Percentiles rank a stretch among this genome's conserved stretches.
phyloP scores from a whole-genome alignment of 805 yeast genomes.

The Candida endomychidarum region DNA sequence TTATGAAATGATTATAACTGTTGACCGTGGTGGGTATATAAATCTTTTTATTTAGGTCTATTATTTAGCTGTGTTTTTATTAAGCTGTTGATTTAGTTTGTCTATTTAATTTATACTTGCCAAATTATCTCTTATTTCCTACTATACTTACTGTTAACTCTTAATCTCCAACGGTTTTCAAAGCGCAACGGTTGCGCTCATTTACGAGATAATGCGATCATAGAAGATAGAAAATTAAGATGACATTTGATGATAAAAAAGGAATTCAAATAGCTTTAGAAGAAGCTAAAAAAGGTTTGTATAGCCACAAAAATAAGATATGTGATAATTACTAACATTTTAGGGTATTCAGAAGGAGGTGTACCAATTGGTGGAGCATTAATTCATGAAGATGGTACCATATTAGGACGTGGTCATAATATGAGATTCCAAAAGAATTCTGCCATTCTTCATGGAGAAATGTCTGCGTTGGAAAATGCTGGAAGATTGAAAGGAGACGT shows the following conservation, averaged over 20 bases:
- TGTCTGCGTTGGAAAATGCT: conserved; percentile 82
- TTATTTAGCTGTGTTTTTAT: not conserved
- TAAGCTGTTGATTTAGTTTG: no score
- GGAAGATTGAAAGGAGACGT: conserved; percentile 81
- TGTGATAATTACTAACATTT: conserved; percentile 13
- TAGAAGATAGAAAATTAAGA: no score
- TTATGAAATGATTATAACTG: conserved; percentile 60
- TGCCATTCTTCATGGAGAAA: conserved; percentile 90
- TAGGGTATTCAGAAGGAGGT: conserved; percentile 84
- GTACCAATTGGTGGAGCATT: conserved; percentile 84
- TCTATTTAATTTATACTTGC: no score
- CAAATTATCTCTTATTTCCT: not conserved
- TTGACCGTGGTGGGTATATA: conserved; percentile 65
- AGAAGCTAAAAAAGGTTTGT: conserved; percentile 62
- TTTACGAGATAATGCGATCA: no score
- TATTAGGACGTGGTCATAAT: conserved; percentile 89
- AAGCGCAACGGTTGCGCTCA: no score
- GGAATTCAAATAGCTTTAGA: conserved; percentile 72
- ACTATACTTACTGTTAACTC: no score
- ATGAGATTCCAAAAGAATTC: conserved; percentile 82
- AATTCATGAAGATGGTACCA: conserved; percentile 70
- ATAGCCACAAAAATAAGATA: not conserved
- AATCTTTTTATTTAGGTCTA: conserved; percentile 7
- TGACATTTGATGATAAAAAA: conserved; percentile 55
- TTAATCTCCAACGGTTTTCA: no score